These are phyloP conservation scores for Cryptococcus depauperatus DNA, from an alignment of 1,284 basidiomycete species.

Conservation along the genomic window DNA sequence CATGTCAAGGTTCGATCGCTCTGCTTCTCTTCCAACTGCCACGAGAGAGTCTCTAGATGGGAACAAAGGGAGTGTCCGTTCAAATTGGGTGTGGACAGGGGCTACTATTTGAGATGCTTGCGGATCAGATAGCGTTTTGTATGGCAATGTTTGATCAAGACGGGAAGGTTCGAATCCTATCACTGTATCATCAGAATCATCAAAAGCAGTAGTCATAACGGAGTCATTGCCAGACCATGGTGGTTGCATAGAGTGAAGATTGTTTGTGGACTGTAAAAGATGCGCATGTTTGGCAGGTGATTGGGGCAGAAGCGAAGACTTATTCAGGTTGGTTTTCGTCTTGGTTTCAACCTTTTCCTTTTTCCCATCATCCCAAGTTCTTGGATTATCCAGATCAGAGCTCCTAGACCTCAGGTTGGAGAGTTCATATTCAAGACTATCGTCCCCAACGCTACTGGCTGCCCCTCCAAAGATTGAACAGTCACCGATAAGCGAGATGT, in stretches of 20 bases:
- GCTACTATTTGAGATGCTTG: not conserved
- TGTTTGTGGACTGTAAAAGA: conserved; percentile 13
- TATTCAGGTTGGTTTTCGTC: conserved; percentile 4
- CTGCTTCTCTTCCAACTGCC: conserved; percentile 13
- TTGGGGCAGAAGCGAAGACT: conserved; percentile 15
- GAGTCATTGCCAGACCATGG: conserved; percentile 11
- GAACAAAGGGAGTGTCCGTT: conserved; percentile 23
- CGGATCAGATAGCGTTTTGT: not conserved
- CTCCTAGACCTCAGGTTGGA: conserved; percentile 5
- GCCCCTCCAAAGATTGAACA: conserved; percentile 11
- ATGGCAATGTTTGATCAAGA: not conserved
- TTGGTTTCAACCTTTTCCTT: not conserved
- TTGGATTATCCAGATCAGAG: not conserved
- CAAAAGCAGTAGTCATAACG: not conserved
- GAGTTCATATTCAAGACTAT: conserved; percentile 11
- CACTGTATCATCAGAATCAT: not conserved
- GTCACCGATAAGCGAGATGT: conserved; percentile 10
- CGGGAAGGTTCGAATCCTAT: not conserved
- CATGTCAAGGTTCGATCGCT: conserved; percentile 5
- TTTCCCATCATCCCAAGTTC: not conserved
- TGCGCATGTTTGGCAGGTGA: conserved; percentile 17
- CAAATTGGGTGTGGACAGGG: conserved; percentile 5
- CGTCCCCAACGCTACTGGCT: conserved; percentile 7
- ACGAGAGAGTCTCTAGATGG: conserved; percentile 23
- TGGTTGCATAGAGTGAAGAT: conserved; percentile 8